phyloP scores from a whole-genome alignment of 2,329 filamentous ascomycete genomes.

The Conoideocrella luteorostrata region DNA sequence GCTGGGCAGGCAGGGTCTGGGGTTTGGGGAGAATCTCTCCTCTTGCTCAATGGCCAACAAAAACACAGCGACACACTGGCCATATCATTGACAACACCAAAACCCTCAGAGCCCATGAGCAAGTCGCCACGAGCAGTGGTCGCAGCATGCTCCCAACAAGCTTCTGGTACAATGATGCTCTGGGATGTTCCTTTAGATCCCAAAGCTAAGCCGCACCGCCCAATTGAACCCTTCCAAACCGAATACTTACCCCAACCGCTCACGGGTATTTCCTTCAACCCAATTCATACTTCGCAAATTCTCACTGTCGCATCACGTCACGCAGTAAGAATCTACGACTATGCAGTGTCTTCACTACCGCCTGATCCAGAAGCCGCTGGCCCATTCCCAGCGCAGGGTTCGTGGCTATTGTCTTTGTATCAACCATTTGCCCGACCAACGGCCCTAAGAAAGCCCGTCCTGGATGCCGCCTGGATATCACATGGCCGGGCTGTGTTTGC shows the following conservation, averaged over 20 bases:
- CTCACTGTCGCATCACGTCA: conserved; percentile 49
- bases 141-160: conserved; percentile 53
- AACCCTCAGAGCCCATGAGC: conserved; percentile 30
- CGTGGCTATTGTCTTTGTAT: conserved; percentile 59
- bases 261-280: conserved; percentile 53
- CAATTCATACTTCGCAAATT: conserved; percentile 51
- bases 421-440: conserved; percentile 46
- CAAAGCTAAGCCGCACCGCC: conserved; percentile 22
- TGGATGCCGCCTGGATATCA: conserved; percentile 56
- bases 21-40: conserved; percentile 56
- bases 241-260: conserved; percentile 52
- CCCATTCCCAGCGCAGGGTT: conserved; percentile 51
- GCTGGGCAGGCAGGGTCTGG: conserved; percentile 52
- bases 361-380: conserved; percentile 44
- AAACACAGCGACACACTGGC: conserved; percentile 49
- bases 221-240: conserved; percentile 50
- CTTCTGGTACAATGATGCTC: conserved; percentile 50
- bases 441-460: conserved; percentile 49
- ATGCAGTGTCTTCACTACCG: conserved; percentile 44
- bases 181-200: conserved; percentile 50
- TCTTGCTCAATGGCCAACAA: conserved; percentile 46
- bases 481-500: conserved; percentile 53
- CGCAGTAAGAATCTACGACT: conserved; percentile 57
- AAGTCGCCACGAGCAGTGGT: conserved; percentile 43
- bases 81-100: conserved; percentile 43